Percentiles rank a stretch among this genome's conserved stretches.
phyloP scores from a whole-genome alignment of 257 asterid species.

The Nicotiana sylvestris region DNA sequence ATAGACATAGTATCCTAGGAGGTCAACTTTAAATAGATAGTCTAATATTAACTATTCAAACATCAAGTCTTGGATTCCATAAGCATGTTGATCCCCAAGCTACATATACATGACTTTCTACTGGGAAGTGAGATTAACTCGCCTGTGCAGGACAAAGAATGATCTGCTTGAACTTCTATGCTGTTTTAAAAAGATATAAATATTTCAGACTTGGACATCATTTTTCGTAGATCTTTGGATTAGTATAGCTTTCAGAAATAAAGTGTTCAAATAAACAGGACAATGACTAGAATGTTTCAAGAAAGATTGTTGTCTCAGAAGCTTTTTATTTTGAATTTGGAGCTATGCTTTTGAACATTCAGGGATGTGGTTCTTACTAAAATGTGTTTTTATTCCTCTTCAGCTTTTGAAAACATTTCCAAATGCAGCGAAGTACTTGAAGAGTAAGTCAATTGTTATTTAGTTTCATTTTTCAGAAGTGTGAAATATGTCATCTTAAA shows the following conservation, averaged over 20 bases:
- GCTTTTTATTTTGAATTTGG: not conserved
- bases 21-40: not conserved
- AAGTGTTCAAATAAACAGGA: not conserved
- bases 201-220: not conserved
- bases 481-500: not conserved
- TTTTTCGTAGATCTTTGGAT: not conserved
- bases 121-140: constrained; percentile 4
- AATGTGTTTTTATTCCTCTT: constrained; percentile 25
- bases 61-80: not conserved
- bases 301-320: not conserved
- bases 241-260: not conserved
- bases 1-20: not conserved
- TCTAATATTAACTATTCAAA: not conserved
- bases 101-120: not conserved
- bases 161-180: not conserved
- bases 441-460: constrained; percentile 45
- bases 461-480: not conserved
- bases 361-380: constrained; percentile 16
- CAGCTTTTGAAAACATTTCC: constrained; percentile 88
- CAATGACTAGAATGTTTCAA: not conserved
- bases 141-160: not conserved
- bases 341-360: not conserved
- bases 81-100: not conserved
- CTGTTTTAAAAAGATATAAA: not conserved
- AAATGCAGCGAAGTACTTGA: constrained; percentile 55